A percentile compares a stretch with the other conserved stretches of the same genome.
Conservation (phyloP, 805 yeast genomes). For the Kuraishia cidri region DNA sequence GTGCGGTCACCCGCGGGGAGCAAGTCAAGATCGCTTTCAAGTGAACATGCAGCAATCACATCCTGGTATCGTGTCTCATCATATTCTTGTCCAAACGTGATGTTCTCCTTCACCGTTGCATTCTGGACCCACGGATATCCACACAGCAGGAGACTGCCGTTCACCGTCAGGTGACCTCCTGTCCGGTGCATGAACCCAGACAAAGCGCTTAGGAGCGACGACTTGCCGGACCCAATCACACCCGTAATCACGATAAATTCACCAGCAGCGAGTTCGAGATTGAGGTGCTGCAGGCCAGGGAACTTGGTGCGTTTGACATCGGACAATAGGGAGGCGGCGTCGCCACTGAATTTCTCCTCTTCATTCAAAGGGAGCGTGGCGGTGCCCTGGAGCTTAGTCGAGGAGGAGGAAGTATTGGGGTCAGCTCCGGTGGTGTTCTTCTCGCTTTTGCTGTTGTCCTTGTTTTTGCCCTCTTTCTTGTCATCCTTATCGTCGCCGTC, state of each 20-base stretch:
- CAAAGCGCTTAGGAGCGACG: constrained; percentile 62
- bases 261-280: constrained; percentile 45
- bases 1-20: constrained; percentile 72
- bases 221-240: constrained; percentile 71
- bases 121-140: constrained; percentile 76
- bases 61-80: constrained; percentile 39
- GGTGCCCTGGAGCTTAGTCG: not conserved
- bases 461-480: not conserved
- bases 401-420: too few relatives aligned
- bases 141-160: constrained; percentile 42
- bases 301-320: constrained; percentile 35
- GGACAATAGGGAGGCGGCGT: too few relatives aligned
- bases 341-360: not conserved
- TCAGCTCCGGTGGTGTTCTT: too few relatives aligned
- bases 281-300: constrained; percentile 38
- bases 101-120: constrained; percentile 68
- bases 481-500: not conserved
- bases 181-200: constrained; percentile 57
- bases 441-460: too few relatives aligned
- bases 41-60: constrained; percentile 57
- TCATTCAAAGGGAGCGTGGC: not conserved
- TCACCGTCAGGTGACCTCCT: constrained; percentile 40
- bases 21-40: constrained; percentile 54
- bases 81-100: constrained; percentile 53
- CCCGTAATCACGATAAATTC: constrained; percentile 73